Evolutionary conservation across 495 filamentous ascomycete species (phyloP).

Genomic region (Penicillium riverlandense): DNA sequence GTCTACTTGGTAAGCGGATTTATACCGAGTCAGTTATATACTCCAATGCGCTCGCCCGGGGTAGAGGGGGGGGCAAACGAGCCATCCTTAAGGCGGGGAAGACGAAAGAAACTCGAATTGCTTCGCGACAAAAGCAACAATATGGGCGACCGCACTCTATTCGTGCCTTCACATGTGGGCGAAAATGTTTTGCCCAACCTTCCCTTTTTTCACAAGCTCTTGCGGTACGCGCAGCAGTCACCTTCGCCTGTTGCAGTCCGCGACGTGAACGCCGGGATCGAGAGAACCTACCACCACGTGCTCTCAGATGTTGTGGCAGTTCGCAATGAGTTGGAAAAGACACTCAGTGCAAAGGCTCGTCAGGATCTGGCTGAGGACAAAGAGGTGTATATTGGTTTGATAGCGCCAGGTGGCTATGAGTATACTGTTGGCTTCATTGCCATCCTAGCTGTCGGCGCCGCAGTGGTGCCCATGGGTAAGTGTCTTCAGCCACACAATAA

Average conservation of each 20-base stretch:
- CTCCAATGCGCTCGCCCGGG: not conserved
- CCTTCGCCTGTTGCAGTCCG: slow-evolving; percentile 15
- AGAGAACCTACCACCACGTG: slow-evolving; percentile 20
- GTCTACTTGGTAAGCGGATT: slow-evolving; percentile 1
- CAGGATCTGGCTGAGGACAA: slow-evolving; percentile 20
- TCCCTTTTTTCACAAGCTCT: slow-evolving; percentile 22
- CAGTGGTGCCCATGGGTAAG: slow-evolving; percentile 27
- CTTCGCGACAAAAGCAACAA: not conserved
- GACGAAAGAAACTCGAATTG: no score
- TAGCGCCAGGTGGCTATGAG: slow-evolving; percentile 42
- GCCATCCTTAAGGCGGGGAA: not conserved
- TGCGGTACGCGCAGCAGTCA: slow-evolving; percentile 18
- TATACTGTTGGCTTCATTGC: slow-evolving; percentile 40
- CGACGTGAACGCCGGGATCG: slow-evolving; percentile 20
- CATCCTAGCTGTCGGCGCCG: slow-evolving; percentile 36
- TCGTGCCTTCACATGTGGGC: slow-evolving; percentile 20
- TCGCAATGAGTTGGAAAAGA: slow-evolving; percentile 8
- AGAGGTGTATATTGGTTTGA: slow-evolving; percentile 39
- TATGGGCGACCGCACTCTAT: slow-evolving; percentile 17
- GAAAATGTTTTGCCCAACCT: slow-evolving; percentile 13
- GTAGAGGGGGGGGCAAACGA: not conserved
- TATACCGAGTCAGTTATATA: slow-evolving; percentile 1
- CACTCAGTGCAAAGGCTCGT: slow-evolving; percentile 5
- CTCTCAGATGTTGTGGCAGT: slow-evolving; percentile 15
- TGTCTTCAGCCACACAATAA: not conserved